A percentile compares a stretch with the other conserved stretches of the same genome.
Conservation (phyloP, 176 grass and related monocot genomes). For the Eleusine coracana region DNA sequence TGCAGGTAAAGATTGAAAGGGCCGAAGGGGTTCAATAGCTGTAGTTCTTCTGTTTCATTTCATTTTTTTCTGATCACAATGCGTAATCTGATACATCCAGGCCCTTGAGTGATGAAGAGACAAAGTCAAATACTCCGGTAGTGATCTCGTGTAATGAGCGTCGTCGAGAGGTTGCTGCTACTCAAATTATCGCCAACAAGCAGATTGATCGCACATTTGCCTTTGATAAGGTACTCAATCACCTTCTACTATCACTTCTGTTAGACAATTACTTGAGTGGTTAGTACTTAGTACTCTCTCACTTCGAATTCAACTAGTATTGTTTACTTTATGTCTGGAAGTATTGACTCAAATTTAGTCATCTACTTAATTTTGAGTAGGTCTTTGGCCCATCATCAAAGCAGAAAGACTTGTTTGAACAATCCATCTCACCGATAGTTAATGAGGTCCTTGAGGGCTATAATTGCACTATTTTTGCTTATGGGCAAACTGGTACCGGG, state of each 20-base stretch:
- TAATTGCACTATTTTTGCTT: conserved; percentile 99
- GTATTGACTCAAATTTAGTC: conserved; percentile 33
- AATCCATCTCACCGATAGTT: conserved; percentile 93
- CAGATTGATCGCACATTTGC: conserved; percentile 92
- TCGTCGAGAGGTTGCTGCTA: conserved; percentile 79
- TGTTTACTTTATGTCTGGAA: conserved; percentile 16
- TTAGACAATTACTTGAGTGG: neutral
- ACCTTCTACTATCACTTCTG: conserved; percentile 8
- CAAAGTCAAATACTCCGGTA: conserved; percentile 74
- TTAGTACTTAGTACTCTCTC: neutral
- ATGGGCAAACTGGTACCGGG: conserved; percentile 95
- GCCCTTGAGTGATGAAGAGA: conserved; percentile 94
- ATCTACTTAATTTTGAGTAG: conserved; percentile 50
- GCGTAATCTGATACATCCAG: conserved; percentile 43
- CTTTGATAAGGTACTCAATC: conserved; percentile 83
- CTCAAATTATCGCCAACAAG: conserved; percentile 95
- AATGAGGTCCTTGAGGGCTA: conserved; percentile 99
- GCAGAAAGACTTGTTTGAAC: conserved; percentile 96
- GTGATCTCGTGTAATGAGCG: conserved; percentile 93
- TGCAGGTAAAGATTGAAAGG: conserved; percentile 61
- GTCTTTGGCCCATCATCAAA: conserved; percentile 89
- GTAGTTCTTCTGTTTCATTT: conserved; percentile 41
- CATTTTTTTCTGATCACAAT: conserved; percentile 33
- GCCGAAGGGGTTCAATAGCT: conserved; percentile 1
- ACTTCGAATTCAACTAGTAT: conserved; percentile 30